These are phyloP conservation scores for Phytophthora megakarya DNA, from an alignment of 352 stramenopile species.

Conservation along the genomic window DNA sequence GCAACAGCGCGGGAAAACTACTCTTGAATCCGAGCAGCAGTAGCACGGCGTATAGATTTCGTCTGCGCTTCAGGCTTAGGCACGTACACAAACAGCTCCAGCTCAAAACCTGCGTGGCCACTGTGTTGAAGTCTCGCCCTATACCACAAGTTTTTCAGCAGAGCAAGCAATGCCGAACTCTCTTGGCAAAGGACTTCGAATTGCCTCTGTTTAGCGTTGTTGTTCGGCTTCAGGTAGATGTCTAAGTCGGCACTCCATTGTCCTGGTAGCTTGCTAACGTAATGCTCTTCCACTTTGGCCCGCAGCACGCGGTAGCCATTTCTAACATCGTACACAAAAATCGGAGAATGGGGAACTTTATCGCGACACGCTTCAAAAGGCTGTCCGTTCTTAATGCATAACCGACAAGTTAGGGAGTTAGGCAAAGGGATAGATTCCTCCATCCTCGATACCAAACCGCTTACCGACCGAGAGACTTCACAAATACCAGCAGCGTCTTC, in stretches of 20 bases:
- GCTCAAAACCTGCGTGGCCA: conserved; percentile 17
- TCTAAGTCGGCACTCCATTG: conserved; percentile 8
- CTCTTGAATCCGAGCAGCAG: conserved; percentile 9
- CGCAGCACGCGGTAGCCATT: conserved; percentile 1
- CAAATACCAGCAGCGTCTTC: no score
- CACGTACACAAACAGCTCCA: conserved; percentile 22
- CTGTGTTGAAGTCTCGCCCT: conserved; percentile 11
- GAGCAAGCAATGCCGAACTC: neutral
- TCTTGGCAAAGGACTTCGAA: conserved; percentile 7
- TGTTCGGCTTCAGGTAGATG: conserved; percentile 13
- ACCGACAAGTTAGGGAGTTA: neutral
- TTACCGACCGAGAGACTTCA: no score
- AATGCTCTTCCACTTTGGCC: conserved; percentile 7
- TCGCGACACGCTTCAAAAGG: neutral
- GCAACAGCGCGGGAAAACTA: conserved; percentile 15
- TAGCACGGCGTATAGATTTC: neutral
- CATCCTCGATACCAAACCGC: no score
- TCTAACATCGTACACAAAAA: conserved; percentile 6
- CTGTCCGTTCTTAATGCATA: no score
- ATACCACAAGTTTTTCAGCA: conserved; percentile 7
- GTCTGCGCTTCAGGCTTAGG: conserved; percentile 6
- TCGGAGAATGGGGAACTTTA: conserved; percentile 5
- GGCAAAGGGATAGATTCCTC: neutral
- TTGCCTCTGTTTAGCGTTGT: conserved; percentile 17
- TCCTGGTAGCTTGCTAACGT: conserved; percentile 3